Conservation (phyloP, 768 basidiomycete species). For the Amanita pallidorosea region DNA sequence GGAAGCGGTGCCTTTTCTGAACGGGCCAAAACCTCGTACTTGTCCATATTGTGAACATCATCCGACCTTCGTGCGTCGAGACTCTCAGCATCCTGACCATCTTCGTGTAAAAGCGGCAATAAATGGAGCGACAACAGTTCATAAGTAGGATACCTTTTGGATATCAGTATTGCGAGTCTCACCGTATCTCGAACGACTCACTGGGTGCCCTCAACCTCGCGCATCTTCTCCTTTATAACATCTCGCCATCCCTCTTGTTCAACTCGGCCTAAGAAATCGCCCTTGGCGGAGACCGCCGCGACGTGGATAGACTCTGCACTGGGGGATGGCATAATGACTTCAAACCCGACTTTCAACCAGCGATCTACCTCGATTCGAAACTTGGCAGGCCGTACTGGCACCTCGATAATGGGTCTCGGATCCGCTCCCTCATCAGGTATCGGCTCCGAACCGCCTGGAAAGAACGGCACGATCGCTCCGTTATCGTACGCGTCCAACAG, state of each 20-base stretch:
- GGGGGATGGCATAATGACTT: conserved; percentile 6
- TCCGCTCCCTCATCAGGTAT: background rate
- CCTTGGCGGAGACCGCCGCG: conserved; percentile 28
- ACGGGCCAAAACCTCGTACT: no score
- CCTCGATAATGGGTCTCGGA: no score
- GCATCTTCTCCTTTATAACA: conserved; percentile 24
- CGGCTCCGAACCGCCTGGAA: background rate
- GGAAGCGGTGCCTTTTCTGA: background rate
- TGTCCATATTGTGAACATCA: background rate
- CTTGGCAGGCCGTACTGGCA: background rate
- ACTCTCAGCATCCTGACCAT: conserved; percentile 15
- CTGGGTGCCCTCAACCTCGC: conserved; percentile 25
- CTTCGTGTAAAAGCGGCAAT: conserved; percentile 41
- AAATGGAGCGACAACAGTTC: conserved; percentile 48
- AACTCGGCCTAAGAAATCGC: conserved; percentile 30
- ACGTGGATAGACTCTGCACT: no score
- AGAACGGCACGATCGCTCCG: background rate
- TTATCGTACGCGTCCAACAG: conserved; percentile 4
- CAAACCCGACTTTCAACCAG: conserved; percentile 5
- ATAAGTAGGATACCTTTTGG: conserved; percentile 46
- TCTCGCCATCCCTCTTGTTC: conserved; percentile 42
- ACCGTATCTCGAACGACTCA: conserved; percentile 9
- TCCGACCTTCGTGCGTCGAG: background rate
- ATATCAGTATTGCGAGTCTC: background rate
- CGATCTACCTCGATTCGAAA: conserved; percentile 12